phyloP scores from a whole-genome alignment of 768 basidiomycete genomes.

The Amanita pseudoporphyria region DNA sequence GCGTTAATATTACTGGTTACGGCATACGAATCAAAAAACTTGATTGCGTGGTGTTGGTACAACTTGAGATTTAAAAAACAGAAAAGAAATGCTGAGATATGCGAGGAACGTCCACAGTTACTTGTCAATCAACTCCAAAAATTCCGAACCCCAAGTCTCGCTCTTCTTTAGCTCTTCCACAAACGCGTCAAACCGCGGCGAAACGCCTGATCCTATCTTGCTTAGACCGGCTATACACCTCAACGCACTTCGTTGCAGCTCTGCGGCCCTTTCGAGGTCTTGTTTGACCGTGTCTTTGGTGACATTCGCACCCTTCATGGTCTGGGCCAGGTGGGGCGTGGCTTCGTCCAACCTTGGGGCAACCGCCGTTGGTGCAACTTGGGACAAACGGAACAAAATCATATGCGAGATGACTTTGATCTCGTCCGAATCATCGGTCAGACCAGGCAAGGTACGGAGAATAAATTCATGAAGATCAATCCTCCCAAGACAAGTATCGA shows the following conservation, averaged over 20 bases:
- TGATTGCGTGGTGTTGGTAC: background rate
- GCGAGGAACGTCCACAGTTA: background rate
- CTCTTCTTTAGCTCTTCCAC: slow-evolving; percentile 66
- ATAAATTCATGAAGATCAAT: slow-evolving; percentile 86
- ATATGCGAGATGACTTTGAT: slow-evolving; percentile 96
- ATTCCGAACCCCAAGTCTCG: slow-evolving; percentile 57
- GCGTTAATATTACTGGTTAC: background rate
- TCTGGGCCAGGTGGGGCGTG: slow-evolving; percentile 74
- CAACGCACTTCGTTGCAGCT: slow-evolving; percentile 85
- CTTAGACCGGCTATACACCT: slow-evolving; percentile 82
- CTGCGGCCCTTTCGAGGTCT: slow-evolving; percentile 78
- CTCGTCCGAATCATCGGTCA: slow-evolving; percentile 88
- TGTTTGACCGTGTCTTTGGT: slow-evolving; percentile 97
- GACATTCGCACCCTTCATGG: slow-evolving; percentile 81
- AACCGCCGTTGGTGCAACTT: slow-evolving; percentile 77
- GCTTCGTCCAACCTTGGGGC: slow-evolving; percentile 77
- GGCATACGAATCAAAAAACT: background rate
- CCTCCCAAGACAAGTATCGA: slow-evolving; percentile 84
- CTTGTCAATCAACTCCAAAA: slow-evolving; percentile 43
- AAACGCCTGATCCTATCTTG: slow-evolving; percentile 57
- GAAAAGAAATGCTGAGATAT: background rate
- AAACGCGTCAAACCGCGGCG: slow-evolving; percentile 70
- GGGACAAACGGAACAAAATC: slow-evolving; percentile 86
- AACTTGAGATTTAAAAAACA: background rate
- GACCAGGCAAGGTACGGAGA: slow-evolving; percentile 67